A percentile compares a stretch with the other conserved stretches of the same genome.
phyloP scores from a whole-genome alignment of 2,329 filamentous ascomycete species.

The Biscogniauxia marginata region DNA sequence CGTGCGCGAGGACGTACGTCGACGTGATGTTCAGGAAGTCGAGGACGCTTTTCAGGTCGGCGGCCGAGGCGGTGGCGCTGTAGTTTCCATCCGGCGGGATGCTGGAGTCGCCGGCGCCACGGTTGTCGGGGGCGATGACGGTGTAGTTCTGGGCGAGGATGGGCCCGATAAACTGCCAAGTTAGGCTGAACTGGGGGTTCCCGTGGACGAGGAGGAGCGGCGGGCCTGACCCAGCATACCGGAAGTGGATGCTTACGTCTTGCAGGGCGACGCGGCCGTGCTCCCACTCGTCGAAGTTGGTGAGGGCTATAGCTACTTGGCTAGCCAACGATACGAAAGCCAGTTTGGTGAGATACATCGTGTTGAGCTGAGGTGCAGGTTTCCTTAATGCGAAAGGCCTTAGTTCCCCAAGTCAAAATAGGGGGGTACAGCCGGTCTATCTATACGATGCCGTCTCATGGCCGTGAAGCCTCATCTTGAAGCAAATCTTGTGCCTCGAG shows the following conservation, averaged over 20 bases:
- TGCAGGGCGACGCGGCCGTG: conserved; percentile 36
- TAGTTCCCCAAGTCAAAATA: neutral
- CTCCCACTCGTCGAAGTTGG: conserved; percentile 35
- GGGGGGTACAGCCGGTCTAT: neutral
- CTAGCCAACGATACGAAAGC: neutral
- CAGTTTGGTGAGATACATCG: conserved; percentile 6
- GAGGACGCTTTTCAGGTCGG: conserved; percentile 38
- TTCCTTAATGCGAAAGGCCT: neutral
- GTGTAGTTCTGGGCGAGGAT: conserved; percentile 43
- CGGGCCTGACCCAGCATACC: conserved; percentile 40
- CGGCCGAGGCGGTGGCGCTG: conserved; percentile 32
- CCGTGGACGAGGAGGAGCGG: conserved; percentile 42
- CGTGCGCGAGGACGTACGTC: conserved; percentile 44
- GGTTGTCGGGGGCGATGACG: conserved; percentile 43
- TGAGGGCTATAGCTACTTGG: conserved; percentile 5
- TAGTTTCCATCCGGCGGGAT: conserved; percentile 36
- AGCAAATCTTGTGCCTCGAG: neutral
- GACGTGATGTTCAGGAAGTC: conserved; percentile 42
- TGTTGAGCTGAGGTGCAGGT: neutral
- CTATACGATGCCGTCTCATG: neutral
- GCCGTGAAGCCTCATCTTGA: neutral
- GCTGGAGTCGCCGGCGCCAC: conserved; percentile 41
- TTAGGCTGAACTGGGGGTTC: conserved; percentile 40
- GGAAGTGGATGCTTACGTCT: conserved; percentile 43
- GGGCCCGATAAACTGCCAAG: conserved; percentile 39